These are phyloP conservation scores for Dactylonectria macrodidyma DNA, from an alignment of 2,329 filamentous ascomycete genomes.

Conservation along the genomic window DNA sequence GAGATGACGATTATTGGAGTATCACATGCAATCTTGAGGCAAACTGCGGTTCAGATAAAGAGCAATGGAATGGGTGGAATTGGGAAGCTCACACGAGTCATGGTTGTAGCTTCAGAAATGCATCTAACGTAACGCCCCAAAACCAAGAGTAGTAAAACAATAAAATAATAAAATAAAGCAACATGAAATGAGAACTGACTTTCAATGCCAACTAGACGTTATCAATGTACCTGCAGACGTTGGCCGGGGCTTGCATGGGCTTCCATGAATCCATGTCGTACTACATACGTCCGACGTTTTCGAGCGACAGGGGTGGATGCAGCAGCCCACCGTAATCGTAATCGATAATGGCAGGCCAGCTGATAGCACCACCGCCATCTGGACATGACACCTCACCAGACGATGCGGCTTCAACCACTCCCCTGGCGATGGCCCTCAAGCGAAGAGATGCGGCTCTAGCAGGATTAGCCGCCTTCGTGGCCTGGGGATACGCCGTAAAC, in stretches of 20 bases:
- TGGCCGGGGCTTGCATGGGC: constrained; percentile 16
- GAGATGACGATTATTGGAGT: constrained; percentile 11
- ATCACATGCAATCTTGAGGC: constrained; percentile 30
- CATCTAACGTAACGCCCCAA: not conserved
- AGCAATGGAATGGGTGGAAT: constrained; percentile 4
- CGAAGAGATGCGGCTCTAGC: constrained; percentile 80
- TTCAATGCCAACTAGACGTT: not conserved
- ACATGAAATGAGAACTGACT: not conserved
- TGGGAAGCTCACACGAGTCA: constrained; percentile 23
- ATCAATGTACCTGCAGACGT: not conserved
- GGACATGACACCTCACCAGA: constrained; percentile 45
- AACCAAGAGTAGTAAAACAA: not conserved
- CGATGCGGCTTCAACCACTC: constrained; percentile 52
- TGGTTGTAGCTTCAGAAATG: not conserved
- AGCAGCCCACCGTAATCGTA: constrained; percentile 41
- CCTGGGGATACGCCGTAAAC: constrained; percentile 89
- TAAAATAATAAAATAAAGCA: not conserved
- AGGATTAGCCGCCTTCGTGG: constrained; percentile 80
- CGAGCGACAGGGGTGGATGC: constrained; percentile 39
- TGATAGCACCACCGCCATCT: constrained; percentile 40
- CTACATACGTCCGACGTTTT: not conserved
- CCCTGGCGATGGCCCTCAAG: constrained; percentile 76
- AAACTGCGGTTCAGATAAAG: constrained; percentile 1
- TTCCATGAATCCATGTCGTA: constrained; percentile 14
- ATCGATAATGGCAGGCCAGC: constrained; percentile 40